A percentile compares a stretch with the other conserved stretches of the same genome.
These are phyloP conservation scores for Metschnikowia peoriensis DNA, from an alignment of 805 yeast species.

Conservation along the genomic window DNA sequence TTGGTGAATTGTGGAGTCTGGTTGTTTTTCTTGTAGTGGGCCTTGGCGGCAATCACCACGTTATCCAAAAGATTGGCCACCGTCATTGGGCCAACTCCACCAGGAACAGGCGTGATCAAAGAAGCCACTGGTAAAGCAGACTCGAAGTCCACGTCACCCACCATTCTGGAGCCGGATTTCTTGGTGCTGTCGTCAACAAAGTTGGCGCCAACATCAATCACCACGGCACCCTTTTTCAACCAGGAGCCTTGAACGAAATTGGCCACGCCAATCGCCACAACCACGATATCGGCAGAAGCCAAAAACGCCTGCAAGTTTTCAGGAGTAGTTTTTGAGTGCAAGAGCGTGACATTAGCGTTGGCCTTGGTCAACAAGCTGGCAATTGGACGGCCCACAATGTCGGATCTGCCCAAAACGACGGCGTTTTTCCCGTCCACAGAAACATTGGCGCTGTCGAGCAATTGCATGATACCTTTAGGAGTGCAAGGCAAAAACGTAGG, in stretches of 20 bases:
- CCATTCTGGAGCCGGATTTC: conserved; percentile 68
- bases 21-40: conserved; percentile 40
- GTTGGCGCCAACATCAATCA: conserved; percentile 83
- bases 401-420: conserved; percentile 84
- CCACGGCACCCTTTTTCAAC: conserved; percentile 65
- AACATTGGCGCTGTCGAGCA: conserved; percentile 57
- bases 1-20: conserved; percentile 45
- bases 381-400: conserved; percentile 82
- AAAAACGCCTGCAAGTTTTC: conserved; percentile 47
- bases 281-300: conserved; percentile 67
- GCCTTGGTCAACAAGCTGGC: conserved; percentile 66
- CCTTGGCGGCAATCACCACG: conserved; percentile 66
- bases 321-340: conserved; percentile 65
- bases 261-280: conserved; percentile 75
- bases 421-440: conserved; percentile 64
- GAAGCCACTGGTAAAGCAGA: conserved; percentile 54
- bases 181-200: conserved; percentile 63
- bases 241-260: conserved; percentile 71
- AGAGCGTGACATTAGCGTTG: conserved; percentile 73
- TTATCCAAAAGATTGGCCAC: conserved; percentile 78
- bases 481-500: conserved; percentile 80
- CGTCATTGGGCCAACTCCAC: conserved; percentile 93
- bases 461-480: conserved; percentile 73
- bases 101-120: conserved; percentile 83
- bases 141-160: conserved; percentile 74